phyloP scores from a whole-genome alignment of 108 stramenopile genomes.

The Skeletonema potamos region DNA sequence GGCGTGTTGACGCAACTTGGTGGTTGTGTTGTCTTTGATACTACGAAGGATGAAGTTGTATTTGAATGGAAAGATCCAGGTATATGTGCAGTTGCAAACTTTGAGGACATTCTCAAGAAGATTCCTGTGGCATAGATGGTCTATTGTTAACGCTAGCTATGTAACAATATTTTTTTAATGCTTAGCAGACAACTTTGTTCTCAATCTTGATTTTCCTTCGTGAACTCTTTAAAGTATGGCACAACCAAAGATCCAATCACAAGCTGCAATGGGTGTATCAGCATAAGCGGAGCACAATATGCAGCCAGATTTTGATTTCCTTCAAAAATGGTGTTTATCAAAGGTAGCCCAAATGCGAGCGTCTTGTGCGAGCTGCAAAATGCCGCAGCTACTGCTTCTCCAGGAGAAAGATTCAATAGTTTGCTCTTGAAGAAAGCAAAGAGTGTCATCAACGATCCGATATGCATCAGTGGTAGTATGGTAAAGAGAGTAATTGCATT shows the following conservation, averaged over 20 bases:
- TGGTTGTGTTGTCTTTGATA: constrained; percentile 68
- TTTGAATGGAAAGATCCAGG: constrained; percentile 86
- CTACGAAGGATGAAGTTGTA: constrained; percentile 30
- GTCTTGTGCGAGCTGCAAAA: constrained; percentile 91
- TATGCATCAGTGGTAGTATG: constrained; percentile 70
- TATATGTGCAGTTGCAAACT: constrained; percentile 88
- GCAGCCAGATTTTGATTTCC: constrained; percentile 80
- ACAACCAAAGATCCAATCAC: constrained; percentile 73
- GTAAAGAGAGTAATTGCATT: constrained; percentile 57
- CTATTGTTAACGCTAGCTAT: background rate
- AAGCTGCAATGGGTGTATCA: constrained; percentile 89
- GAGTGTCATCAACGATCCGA: constrained; percentile 48
- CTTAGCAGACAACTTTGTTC: background rate
- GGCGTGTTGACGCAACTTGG: constrained; percentile 89
- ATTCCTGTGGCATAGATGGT: constrained; percentile 5
- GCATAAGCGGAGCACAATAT: constrained; percentile 89
- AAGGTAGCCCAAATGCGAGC: constrained; percentile 87
- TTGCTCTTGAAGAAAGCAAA: constrained; percentile 60
- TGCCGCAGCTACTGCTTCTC: constrained; percentile 76
- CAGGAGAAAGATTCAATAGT: constrained; percentile 34
- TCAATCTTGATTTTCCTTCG: constrained; percentile 5
- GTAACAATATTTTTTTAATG: background rate
- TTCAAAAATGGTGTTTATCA: constrained; percentile 89
- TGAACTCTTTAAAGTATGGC: constrained; percentile 30
- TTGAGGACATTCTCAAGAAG: constrained; percentile 78